phyloP scores from a whole-genome alignment of 331 rosid genomes.

The Arachis monticola region DNA sequence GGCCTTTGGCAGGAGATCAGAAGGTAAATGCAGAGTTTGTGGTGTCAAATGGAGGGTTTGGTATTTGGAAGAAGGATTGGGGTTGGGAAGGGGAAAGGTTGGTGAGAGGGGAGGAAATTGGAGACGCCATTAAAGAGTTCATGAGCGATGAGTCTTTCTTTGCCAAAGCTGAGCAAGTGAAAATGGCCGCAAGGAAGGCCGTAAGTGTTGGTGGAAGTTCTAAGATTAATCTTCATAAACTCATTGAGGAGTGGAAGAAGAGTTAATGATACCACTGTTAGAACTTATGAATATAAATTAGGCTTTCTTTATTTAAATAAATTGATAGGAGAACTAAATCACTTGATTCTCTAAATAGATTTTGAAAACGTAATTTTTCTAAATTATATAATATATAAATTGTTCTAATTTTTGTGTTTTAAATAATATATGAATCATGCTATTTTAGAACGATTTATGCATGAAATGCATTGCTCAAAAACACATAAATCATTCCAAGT shows the following conservation, averaged over 20 bases:
- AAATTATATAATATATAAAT: no score
- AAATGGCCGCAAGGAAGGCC: constrained; percentile 38
- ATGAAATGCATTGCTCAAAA: no score
- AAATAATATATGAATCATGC: no score
- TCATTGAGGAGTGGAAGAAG: constrained; percentile 32
- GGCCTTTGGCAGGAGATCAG: constrained; percentile 59
- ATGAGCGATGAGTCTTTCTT: constrained; percentile 47
- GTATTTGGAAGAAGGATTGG: constrained; percentile 50
- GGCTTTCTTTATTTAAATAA: no score
- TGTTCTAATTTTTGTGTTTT: no score
- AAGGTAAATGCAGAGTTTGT: constrained; percentile 48
- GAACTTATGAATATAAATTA: no score
- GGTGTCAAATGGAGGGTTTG: constrained; percentile 31
- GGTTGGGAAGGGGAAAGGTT: constrained; percentile 43
- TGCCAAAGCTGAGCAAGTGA: constrained; percentile 12
- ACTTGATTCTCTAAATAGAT: no score
- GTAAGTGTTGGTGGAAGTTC: constrained; percentile 42
- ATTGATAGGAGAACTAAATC: no score
- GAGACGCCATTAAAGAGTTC: constrained; percentile 50
- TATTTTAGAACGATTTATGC: no score
- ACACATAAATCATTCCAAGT: no score
- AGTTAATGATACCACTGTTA: not conserved
- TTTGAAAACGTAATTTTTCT: no score
- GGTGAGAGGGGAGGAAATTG: constrained; percentile 56
- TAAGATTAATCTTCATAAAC: constrained; percentile 4